Evolutionary conservation across 139 green algal genomes (phyloP).

Genomic region (Spirogloea muscicola): DNA sequence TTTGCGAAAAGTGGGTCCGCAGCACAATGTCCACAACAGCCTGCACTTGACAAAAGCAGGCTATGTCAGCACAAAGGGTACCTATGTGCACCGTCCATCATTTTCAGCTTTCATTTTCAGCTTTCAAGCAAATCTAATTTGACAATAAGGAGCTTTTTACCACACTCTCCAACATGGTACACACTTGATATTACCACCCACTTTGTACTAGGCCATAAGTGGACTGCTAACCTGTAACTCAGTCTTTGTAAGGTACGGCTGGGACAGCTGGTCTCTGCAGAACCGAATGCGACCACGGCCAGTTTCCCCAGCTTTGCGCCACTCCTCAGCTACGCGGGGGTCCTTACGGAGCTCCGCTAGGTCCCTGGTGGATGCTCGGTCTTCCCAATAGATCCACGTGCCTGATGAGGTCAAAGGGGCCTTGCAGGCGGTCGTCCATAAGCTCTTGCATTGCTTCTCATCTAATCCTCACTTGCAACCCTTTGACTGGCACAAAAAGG

Average conservation of each 20-base stretch:
- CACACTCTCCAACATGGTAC: no score
- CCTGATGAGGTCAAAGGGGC: neutral
- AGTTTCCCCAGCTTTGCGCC: constrained; percentile 16
- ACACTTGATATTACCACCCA: no score
- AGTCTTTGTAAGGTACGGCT: constrained; percentile 10
- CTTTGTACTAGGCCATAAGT: no score
- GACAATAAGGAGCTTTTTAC: no score
- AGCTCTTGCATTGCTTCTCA: neutral
- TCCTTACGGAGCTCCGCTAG: constrained; percentile 13
- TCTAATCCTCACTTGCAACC: neutral
- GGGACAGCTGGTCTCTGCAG: constrained; percentile 12
- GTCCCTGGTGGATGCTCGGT: constrained; percentile 7
- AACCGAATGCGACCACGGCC: constrained; percentile 17
- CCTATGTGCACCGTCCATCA: no score
- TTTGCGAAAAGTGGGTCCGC: no score
- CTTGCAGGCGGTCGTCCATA: neutral
- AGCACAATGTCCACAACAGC: no score
- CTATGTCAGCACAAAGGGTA: no score
- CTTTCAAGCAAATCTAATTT: no score
- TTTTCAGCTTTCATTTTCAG: no score
- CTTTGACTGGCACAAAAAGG: neutral
- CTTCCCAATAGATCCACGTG: constrained; percentile 22
- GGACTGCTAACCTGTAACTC: no score
- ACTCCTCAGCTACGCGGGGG: constrained; percentile 11
- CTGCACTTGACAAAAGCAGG: no score